Base-by-base conservation (phyloP, 139 green algal genomes). In the Chlorella sp. region DNA sequence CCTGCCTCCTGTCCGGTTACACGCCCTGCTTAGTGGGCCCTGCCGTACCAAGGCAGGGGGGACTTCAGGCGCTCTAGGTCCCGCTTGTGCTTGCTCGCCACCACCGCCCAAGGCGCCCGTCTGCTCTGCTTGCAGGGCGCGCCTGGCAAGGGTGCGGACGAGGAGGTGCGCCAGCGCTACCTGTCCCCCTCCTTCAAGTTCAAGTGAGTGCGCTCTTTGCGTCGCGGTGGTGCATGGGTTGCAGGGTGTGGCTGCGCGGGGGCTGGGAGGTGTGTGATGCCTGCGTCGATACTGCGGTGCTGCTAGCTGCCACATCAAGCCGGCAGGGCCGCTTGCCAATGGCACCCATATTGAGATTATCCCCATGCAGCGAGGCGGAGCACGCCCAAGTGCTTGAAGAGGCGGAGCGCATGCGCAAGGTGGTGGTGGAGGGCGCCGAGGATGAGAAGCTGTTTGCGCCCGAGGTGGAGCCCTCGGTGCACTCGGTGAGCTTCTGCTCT, bases 141-240 rank as follows among this genome's bases (percentile, higher is more conserved):
- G 30, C 46, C 30, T 5, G 38, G 64, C 67, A 54, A 68, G 48
- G 48, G 32, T 24, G 73, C 41, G 20, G 56, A 58, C 40, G 69
- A 81, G 36, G 46, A 72, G 72, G 36, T 76, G 43, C 11, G n/a
- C 20, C 38, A n/a, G 22, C 67, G 48, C 32, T 89, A 89, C 88
- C 58, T 91, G 40, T 84, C 65, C 5, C 81, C 81, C 26, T 70
- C 69, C 43, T 89, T 91, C 85, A 90, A 92, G 77, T 44, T 92
- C 65, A 40, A 48, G 80, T 78, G 80, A 62, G 78, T 26, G 60
- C 1, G 41, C 24, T 38, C 16, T 28, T 34, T 72, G 56, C 9
- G 30, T 43, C 32, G 32, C n/a, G 17, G 65, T 6, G 17, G 32
- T 43, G 32, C 65, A 44, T 46, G 7, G 17, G 24, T 9, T 41